Evolutionary conservation across 495 filamentous ascomycete species (phyloP), one percentile per base, ranked within the genome.

Genomic region (Penicillium canariense): DNA sequence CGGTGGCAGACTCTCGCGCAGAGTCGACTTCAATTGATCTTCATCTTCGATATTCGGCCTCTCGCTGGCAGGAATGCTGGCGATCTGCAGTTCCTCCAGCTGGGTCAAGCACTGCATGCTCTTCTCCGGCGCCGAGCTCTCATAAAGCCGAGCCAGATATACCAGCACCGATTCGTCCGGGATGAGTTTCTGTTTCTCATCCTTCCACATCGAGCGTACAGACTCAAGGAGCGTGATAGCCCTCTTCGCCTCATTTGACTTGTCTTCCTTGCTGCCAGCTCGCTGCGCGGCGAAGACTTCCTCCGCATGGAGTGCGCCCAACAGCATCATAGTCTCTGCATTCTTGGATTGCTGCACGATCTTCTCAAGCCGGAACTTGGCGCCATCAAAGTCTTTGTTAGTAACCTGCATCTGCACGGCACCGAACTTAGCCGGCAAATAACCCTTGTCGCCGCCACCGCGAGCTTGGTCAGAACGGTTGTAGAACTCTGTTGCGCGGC

Each of bases 361-460:
- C 73, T 96, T 96, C 66, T 98, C 94, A 22, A 98, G 76, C 15
- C 88, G 83, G 60, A 96, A 91, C 69, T 97, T 97, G 12, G 94
- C 95, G 35, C 90, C 90, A 50, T 91, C 90, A 36, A 87, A 80
- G 58, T 98, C 92, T 50, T 84, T 85, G 68, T 87, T 88, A 22
- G 91, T 63, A 28, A 96, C 86, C 38, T 89, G 87, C 58, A 96
- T 82, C 71, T 98, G 94, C 1, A 94, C 90, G 6, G 83, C 80
- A 34, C 93, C 95, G 59, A 98, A 91, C 69, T 96, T 96, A 23
- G 94, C 94, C 5, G 94, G 92, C 6, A 96, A 68, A 65, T 87
- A 96, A 14, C 93, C 93, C 54, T 84, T 86, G 54, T 97, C 91
- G 30, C 85, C 79, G 3, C 91, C 92, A 50, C 92, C 92, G 55